Evolutionary conservation across 768 basidiomycete species (phyloP), one percentile per base, ranked within the genome.

Genomic region (Botryobasidium botryosum): DNA sequence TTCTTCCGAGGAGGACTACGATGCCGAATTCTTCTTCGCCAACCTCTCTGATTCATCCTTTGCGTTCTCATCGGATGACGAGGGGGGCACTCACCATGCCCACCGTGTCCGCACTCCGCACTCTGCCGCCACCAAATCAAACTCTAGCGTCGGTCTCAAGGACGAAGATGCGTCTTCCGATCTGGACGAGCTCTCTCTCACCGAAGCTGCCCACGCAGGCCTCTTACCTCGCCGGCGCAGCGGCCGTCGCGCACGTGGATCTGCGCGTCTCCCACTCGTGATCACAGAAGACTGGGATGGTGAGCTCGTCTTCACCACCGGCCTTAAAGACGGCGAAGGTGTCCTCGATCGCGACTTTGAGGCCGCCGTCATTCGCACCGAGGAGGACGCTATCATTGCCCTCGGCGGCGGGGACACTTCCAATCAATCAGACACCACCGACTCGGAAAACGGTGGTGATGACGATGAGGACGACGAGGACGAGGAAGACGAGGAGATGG

Each of bases 21-120:
- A 87, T 52, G 84, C 84, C 7, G 82, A 86, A 49, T 59, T 86
- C 0, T 86, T 87, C 63, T 86, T 87, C 54, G 74, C 77, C 45
- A 79, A 83, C 55, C 70, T 86, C 33, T 74, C 75, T 29, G 80
- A 73, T 53, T 59, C 68, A 1, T 70, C 68, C 18, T 69, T 63
- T 43, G 57, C 43, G 49, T 38, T 56, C 55, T 50, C 53, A 52
- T 54, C 53, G 23, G 55, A 63, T 33, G 56, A 42, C 27, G 25
- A 42, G 40, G 8, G 24, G 8, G 69, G 68, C 24, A 25, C 37
- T n/a, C 37, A 40, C 35, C 27, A 35, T 41, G 44, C 45, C 23
- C 52, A 51, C n/a, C 40, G 40, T 20, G 50, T 50, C 6, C 21
- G 46, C 7, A 47, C 47, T 37, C 45, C 48, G 4, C 51, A 50